These are phyloP conservation scores for Corymbia maculata DNA, from an alignment of 345 rosid species.

Conservation along the genomic window DNA sequence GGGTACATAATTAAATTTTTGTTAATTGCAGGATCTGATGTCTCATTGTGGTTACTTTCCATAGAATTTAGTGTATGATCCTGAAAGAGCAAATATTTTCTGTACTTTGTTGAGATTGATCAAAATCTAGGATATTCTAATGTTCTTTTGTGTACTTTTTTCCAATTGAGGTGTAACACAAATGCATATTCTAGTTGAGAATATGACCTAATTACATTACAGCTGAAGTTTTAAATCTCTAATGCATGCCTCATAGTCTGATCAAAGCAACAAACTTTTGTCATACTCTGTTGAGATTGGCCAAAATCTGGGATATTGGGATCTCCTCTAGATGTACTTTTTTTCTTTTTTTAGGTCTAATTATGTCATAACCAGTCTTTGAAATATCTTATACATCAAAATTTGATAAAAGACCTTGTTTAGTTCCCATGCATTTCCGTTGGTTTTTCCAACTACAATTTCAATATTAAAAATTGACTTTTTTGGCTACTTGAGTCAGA, in stretches of 20 bases:
- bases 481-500: neutral
- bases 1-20: neutral
- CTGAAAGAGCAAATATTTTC: neutral
- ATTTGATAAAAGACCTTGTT: neutral
- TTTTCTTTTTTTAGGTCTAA: neutral
- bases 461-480: neutral
- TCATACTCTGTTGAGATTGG: neutral
- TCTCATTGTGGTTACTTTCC: neutral
- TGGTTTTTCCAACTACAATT: neutral
- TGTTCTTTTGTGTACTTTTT: neutral
- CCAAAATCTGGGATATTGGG: neutral
- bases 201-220: neutral
- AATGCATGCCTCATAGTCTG: neutral
- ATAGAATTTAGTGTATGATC: neutral
- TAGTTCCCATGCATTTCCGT: neutral
- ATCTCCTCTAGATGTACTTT: neutral
- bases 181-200: neutral
- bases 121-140: neutral
- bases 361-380: neutral
- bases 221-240: neutral
- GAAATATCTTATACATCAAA: neutral
- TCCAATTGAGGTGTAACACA: neutral
- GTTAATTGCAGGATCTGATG: neutral
- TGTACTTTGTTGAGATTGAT: neutral
- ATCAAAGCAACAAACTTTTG: neutral